A percentile compares a stretch with the other conserved stretches of the same genome.
phyloP scores from a whole-genome alignment of 441 rosid genomes.

The Erodium trifolium region DNA sequence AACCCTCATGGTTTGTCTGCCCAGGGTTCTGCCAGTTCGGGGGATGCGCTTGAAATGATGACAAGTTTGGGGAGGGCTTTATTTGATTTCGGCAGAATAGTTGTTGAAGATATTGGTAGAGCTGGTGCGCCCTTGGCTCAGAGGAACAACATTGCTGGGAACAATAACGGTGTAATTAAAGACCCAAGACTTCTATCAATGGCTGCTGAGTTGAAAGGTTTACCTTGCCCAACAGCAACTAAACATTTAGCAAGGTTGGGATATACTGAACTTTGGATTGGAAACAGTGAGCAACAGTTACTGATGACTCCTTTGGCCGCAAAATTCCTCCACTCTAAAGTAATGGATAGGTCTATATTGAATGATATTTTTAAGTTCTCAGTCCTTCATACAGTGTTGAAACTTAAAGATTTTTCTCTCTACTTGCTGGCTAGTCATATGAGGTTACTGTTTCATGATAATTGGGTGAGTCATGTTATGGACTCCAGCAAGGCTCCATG shows the following conservation, averaged over 20 bases:
- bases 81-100: slow-evolving; percentile 89
- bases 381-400: slow-evolving; percentile 49
- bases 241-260: slow-evolving; percentile 69
- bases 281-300: slow-evolving; percentile 75
- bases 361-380: slow-evolving; percentile 52
- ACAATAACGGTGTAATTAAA: slow-evolving; percentile 25
- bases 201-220: slow-evolving; percentile 64
- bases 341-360: slow-evolving; percentile 66
- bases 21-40: slow-evolving; percentile 57
- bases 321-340: slow-evolving; percentile 74
- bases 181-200: slow-evolving; percentile 44
- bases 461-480: slow-evolving; percentile 77
- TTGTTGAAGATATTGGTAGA: slow-evolving; percentile 95
- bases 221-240: slow-evolving; percentile 91
- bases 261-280: slow-evolving; percentile 77
- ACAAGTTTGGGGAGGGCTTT: slow-evolving; percentile 92
- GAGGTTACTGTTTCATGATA: slow-evolving; percentile 68
- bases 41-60: slow-evolving; percentile 97
- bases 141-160: slow-evolving; percentile 30
- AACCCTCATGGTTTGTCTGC: slow-evolving; percentile 30
- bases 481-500: slow-evolving; percentile 66
- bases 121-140: slow-evolving; percentile 44
- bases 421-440: slow-evolving; percentile 70
- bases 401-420: slow-evolving; percentile 68
- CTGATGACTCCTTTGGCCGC: slow-evolving; percentile 74